Conservation (phyloP, 1,139 yeast genomes). For the Taphrina sp. region DNA sequence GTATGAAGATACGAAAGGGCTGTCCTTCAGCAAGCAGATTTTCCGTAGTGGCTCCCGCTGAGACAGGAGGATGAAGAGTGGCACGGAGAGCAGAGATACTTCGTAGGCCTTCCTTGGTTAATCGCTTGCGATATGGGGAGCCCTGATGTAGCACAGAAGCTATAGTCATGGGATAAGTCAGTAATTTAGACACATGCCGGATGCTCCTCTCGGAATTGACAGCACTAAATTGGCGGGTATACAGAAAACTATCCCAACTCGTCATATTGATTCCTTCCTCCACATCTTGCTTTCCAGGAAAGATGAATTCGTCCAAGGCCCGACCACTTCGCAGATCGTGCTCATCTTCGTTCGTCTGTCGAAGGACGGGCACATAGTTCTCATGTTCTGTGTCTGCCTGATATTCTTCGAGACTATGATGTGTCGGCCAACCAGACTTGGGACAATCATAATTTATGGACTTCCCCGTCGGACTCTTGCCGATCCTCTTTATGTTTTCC, state of each 20-base stretch:
- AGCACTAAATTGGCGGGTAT: constrained; percentile 87
- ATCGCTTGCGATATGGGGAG: constrained; percentile 70
- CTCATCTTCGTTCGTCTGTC: constrained; percentile 86
- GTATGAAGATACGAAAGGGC: constrained; percentile 81
- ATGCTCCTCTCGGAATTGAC: constrained; percentile 96
- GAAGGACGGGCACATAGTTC: constrained; percentile 65
- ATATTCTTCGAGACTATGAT: constrained; percentile 89
- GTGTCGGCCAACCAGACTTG: constrained; percentile 91
- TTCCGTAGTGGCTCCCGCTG: constrained; percentile 37
- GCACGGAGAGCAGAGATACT: constrained; percentile 55
- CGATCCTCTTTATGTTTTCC: constrained; percentile 81
- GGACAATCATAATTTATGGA: constrained; percentile 89
- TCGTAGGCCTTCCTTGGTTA: constrained; percentile 87
- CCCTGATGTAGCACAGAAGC: constrained; percentile 78
- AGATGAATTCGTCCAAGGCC: constrained; percentile 89
- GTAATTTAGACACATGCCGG: constrained; percentile 91
- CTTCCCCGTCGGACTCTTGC: constrained; percentile 82
- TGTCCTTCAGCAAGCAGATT: constrained; percentile 54
- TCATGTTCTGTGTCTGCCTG: constrained; percentile 67
- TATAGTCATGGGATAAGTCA: constrained; percentile 88
- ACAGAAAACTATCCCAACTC: constrained; percentile 89
- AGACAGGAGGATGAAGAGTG: constrained; percentile 34
- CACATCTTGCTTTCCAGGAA: constrained; percentile 75
- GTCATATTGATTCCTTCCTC: constrained; percentile 77
- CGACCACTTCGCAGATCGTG: constrained; percentile 93